Percentiles rank a stretch among this genome's conserved stretches.
Conservation (phyloP, 805 yeast species). For the Metschnikowia cubensis region DNA sequence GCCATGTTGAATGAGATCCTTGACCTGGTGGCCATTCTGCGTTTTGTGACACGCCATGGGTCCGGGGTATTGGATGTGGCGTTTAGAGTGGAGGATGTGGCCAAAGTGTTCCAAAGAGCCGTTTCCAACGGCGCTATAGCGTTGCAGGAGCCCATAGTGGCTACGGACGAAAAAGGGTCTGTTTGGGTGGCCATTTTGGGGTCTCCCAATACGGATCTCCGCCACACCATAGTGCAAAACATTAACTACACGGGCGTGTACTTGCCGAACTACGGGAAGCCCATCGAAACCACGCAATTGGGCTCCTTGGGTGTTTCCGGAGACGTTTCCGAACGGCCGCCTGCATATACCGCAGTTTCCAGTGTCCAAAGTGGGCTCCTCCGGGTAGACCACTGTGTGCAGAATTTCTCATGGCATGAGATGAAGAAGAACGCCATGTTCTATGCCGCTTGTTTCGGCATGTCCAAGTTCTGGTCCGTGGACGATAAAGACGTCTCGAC, state of each 20-base stretch:
- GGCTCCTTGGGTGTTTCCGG: too few relatives aligned
- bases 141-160: slow-evolving; percentile 22
- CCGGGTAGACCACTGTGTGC: slow-evolving; percentile 75
- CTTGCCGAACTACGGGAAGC: slow-evolving; percentile 46
- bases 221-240: slow-evolving; percentile 64
- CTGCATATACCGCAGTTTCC: slow-evolving; percentile 71
- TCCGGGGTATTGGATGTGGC: slow-evolving; percentile 80
- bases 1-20: background rate
- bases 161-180: slow-evolving; percentile 46
- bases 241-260: slow-evolving; percentile 39
- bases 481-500: slow-evolving; percentile 76
- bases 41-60: slow-evolving; percentile 50
- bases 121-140: slow-evolving; percentile 49
- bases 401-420: slow-evolving; percentile 67
- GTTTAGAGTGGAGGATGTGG: slow-evolving; percentile 55
- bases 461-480: slow-evolving; percentile 80
- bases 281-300: too few relatives aligned
- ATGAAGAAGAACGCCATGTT: slow-evolving; percentile 56
- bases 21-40: slow-evolving; percentile 1
- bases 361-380: slow-evolving; percentile 43
- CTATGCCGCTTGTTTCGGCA: slow-evolving; percentile 63
- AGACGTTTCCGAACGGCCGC: slow-evolving; percentile 55
- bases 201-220: slow-evolving; percentile 52
- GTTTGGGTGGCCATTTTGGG: slow-evolving; percentile 47
- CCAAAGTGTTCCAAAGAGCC: slow-evolving; percentile 43